Evolutionary conservation across 2,329 filamentous ascomycete genomes (phyloP).

Genomic region (Verticillium nubilum): DNA sequence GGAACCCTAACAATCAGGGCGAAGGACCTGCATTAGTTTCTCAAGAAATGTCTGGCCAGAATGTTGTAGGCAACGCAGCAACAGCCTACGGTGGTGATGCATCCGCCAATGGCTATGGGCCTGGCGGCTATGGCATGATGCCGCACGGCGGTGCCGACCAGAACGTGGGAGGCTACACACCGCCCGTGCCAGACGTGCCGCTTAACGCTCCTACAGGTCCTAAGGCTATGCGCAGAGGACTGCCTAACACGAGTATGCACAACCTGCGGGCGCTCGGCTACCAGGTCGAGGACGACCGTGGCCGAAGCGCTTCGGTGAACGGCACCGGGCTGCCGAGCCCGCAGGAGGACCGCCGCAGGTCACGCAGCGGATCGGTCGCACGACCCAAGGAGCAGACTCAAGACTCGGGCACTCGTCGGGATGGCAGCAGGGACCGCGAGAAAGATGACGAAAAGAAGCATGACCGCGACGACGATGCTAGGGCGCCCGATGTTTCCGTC

Average conservation of each 20-base stretch:
- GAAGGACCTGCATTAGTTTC: conserved; percentile 15
- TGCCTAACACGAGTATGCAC: conserved; percentile 74
- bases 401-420: conserved; percentile 24
- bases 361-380: conserved; percentile 43
- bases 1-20: conserved; percentile 11
- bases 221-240: conserved; percentile 86
- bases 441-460: conserved; percentile 19
- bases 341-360: conserved; percentile 26
- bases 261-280: conserved; percentile 53
- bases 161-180: conserved; percentile 20
- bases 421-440: conserved; percentile 27
- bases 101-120: conserved; percentile 23
- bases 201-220: conserved; percentile 84
- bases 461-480: conserved; percentile 13
- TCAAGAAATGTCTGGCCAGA: conserved; percentile 18
- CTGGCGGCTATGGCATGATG: conserved; percentile 10
- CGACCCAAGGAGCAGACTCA: conserved; percentile 25
- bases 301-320: conserved; percentile 15
- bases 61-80: conserved; percentile 18
- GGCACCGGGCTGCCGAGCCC: conserved; percentile 23
- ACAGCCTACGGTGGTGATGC: conserved; percentile 19
- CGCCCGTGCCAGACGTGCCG: conserved; percentile 37
- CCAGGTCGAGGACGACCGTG: conserved; percentile 34
- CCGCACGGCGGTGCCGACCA: conserved; percentile 7
- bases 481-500: conserved; percentile 20